A percentile compares a stretch with the other conserved stretches of the same genome.
These are phyloP conservation scores for Magnaporthales sp. DNA, from an alignment of 2,329 filamentous ascomycete species.

Conservation along the genomic window DNA sequence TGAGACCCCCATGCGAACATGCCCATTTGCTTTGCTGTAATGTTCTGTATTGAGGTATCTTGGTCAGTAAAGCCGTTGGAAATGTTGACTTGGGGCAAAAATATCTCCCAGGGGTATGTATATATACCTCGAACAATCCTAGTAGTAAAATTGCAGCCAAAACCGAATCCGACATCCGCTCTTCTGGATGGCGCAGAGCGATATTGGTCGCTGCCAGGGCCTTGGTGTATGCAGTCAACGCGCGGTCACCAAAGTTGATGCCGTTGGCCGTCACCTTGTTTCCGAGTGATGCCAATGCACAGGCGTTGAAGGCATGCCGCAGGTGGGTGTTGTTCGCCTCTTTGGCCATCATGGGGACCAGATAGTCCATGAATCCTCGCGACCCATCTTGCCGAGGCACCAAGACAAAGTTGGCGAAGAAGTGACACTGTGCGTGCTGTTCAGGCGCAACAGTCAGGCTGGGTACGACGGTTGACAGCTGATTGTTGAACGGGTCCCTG, in stretches of 20 bases:
- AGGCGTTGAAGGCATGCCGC: conserved; percentile 49
- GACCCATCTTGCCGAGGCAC: conserved; percentile 39
- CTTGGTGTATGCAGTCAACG: conserved; percentile 44
- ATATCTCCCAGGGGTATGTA: not conserved
- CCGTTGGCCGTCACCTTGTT: conserved; percentile 34
- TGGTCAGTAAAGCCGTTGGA: not conserved
- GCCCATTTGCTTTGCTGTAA: conserved; percentile 44
- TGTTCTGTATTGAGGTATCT: conserved; percentile 26
- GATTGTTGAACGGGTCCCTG: conserved; percentile 1
- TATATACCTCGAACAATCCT: conserved; percentile 46
- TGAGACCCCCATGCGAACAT: conserved; percentile 55
- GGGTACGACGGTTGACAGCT: conserved; percentile 19
- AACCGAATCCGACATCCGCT: conserved; percentile 45
- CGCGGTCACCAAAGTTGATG: conserved; percentile 26
- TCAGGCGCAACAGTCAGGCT: conserved; percentile 39
- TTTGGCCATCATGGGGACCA: conserved; percentile 44
- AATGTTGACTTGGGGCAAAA: not conserved
- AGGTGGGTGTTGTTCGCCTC: conserved; percentile 37
- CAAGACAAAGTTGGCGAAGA: conserved; percentile 52
- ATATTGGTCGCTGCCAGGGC: conserved; percentile 43
- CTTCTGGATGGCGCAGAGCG: conserved; percentile 41
- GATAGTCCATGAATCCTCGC: conserved; percentile 49
- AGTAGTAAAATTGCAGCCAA: conserved; percentile 51
- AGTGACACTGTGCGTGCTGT: conserved; percentile 49
- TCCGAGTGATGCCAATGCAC: conserved; percentile 46